These are phyloP conservation scores for Paecilomyces sp. DNA, from an alignment of 2,329 filamentous ascomycete species.

Conservation along the genomic window DNA sequence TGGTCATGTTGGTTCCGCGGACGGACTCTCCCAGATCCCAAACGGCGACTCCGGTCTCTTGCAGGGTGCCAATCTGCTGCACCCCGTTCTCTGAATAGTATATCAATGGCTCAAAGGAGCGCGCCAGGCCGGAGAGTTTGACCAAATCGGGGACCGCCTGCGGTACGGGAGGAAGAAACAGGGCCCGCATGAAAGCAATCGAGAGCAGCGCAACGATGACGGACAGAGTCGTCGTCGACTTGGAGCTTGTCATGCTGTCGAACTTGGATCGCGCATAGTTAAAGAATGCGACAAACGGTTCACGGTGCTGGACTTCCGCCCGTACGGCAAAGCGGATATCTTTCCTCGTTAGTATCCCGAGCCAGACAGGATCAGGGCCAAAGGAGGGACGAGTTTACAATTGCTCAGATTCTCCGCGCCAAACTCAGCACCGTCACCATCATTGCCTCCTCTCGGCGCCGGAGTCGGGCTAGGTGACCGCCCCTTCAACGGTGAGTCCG, in stretches of 20 bases:
- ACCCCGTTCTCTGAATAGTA: constrained; percentile 90
- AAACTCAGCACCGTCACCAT: constrained; percentile 31
- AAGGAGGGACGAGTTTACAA: constrained; percentile 38
- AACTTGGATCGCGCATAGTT: constrained; percentile 56
- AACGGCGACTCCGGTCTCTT: constrained; percentile 85
- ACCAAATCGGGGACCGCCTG: constrained; percentile 75
- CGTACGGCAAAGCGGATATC: constrained; percentile 83
- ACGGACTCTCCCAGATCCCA: constrained; percentile 93
- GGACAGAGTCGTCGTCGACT: constrained; percentile 59
- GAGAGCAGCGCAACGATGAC: constrained; percentile 57
- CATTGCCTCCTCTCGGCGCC: constrained; percentile 20
- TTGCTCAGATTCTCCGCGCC: constrained; percentile 39
- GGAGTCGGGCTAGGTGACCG: constrained; percentile 49
- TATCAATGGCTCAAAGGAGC: constrained; percentile 87
- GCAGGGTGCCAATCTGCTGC: constrained; percentile 76
- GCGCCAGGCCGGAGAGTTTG: constrained; percentile 82
- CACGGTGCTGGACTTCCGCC: constrained; percentile 81
- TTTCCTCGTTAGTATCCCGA: constrained; percentile 38
- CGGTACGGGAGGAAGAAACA: constrained; percentile 61
- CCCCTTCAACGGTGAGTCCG: constrained; percentile 51
- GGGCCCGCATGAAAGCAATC: constrained; percentile 55
- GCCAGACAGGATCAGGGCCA: constrained; percentile 17
- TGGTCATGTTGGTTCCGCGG: constrained; percentile 82
- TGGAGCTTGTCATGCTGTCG: constrained; percentile 59
- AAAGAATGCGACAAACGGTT: constrained; percentile 70